phyloP scores from a whole-genome alignment of 306 rosid genomes.

The Potentilla sterilis region DNA sequence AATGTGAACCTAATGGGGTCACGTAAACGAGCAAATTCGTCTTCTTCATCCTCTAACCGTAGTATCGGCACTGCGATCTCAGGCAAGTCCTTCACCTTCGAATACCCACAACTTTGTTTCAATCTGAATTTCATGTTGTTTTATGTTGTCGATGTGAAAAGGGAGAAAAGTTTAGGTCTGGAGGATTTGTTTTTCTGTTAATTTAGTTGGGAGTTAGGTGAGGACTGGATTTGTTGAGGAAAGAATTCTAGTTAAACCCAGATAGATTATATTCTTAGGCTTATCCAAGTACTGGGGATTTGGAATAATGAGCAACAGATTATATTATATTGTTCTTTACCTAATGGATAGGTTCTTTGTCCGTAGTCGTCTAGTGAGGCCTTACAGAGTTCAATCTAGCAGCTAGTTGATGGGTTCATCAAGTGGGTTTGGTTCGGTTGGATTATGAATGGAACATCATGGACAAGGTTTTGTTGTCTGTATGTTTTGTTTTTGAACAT shows the following conservation, averaged over 20 bases:
- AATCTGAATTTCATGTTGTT: background rate
- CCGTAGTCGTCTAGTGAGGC: background rate
- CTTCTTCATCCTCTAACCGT: slow-evolving; percentile 24
- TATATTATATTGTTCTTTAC: background rate
- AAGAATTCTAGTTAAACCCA: background rate
- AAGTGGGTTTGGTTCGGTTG: slow-evolving; percentile 1
- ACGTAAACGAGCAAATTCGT: slow-evolving; percentile 13
- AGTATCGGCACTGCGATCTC: slow-evolving; percentile 29
- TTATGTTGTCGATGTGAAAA: background rate
- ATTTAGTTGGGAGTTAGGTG: slow-evolving; percentile 2
- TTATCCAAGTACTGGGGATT: background rate
- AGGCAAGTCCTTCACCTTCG: slow-evolving; percentile 30
- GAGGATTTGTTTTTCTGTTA: background rate
- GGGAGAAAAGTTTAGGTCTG: background rate
- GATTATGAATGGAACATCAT: background rate
- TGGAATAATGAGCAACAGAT: background rate
- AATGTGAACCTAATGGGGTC: slow-evolving; percentile 32
- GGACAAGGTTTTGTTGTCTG: background rate
- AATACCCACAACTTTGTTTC: background rate
- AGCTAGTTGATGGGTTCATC: background rate
- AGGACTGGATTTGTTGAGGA: slow-evolving; percentile 5
- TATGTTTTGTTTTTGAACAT: background rate
- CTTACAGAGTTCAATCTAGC: background rate
- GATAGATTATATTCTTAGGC: background rate
- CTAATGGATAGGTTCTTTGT: background rate